A percentile compares a stretch with the other conserved stretches of the same genome.
phyloP scores from a whole-genome alignment of 495 filamentous ascomycete species.

The Podospora pseudocomata region DNA sequence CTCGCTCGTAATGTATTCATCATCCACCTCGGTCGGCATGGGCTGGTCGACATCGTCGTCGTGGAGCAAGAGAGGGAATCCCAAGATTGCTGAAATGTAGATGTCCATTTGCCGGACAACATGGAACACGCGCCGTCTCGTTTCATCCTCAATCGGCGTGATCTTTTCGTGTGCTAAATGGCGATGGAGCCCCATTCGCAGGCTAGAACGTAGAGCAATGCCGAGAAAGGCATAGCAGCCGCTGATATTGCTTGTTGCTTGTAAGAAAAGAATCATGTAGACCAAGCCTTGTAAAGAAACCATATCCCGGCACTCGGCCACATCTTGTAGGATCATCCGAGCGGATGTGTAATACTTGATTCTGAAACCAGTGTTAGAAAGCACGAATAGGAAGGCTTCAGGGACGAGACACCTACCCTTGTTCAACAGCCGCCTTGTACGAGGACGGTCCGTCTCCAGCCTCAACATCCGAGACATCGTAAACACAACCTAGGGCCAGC shows the following conservation, averaged over 20 bases:
- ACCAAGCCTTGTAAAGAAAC: slow-evolving; percentile 79
- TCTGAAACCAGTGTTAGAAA: slow-evolving; percentile 42
- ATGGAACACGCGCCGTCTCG: slow-evolving; percentile 84
- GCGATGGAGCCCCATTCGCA: slow-evolving; percentile 86
- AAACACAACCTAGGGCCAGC: slow-evolving; percentile 84
- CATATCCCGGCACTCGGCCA: slow-evolving; percentile 88
- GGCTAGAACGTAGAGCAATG: slow-evolving; percentile 77
- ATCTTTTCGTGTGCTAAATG: slow-evolving; percentile 66
- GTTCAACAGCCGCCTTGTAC: slow-evolving; percentile 70
- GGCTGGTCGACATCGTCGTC: slow-evolving; percentile 92
- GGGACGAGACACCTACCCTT: slow-evolving; percentile 57
- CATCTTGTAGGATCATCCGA: slow-evolving; percentile 70
- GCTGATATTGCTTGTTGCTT: slow-evolving; percentile 84
- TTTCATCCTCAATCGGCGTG: slow-evolving; percentile 79
- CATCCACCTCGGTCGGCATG: slow-evolving; percentile 79
- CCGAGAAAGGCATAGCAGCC: slow-evolving; percentile 93
- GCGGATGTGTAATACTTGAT: slow-evolving; percentile 81
- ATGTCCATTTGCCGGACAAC: slow-evolving; percentile 89
- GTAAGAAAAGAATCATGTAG: slow-evolving; percentile 91
- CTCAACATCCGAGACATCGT: slow-evolving; percentile 53
- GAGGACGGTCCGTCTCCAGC: slow-evolving; percentile 28
- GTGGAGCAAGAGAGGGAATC: slow-evolving; percentile 77
- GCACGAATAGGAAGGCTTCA: not conserved
- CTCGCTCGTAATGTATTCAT: slow-evolving; percentile 80
- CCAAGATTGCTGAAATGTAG: slow-evolving; percentile 84